These are phyloP conservation scores for Crithidia sp. DNA, from an alignment of 208 protist genomes.

Conservation along the genomic window DNA sequence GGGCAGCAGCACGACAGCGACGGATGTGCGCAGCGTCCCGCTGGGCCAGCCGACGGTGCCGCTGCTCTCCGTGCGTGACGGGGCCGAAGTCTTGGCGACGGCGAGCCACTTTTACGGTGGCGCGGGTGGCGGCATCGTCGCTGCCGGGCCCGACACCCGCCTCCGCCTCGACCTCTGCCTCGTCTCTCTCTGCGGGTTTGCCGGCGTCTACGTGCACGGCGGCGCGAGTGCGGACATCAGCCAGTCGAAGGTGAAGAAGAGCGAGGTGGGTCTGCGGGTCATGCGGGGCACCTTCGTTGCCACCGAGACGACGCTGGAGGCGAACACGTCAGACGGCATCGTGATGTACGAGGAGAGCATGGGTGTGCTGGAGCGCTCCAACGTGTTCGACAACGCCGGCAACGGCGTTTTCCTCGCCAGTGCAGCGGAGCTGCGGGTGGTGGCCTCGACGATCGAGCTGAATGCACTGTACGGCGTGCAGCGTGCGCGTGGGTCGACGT, in stretches of 20 bases:
- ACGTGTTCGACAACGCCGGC: constrained; percentile 58
- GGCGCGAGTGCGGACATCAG: constrained; percentile 35
- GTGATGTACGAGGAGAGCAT: constrained; percentile 50
- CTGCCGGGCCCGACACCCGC: constrained; percentile 30
- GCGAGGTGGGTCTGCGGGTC: constrained; percentile 54
- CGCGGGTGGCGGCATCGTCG: constrained; percentile 51
- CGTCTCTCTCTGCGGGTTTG: constrained; percentile 57
- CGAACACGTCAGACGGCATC: constrained; percentile 53
- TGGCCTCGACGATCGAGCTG: constrained; percentile 60
- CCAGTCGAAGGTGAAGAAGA: constrained; percentile 54
- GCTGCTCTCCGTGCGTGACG: constrained; percentile 44
- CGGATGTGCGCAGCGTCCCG: neutral
- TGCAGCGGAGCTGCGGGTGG: constrained; percentile 38
- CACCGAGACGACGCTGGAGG: constrained; percentile 55
- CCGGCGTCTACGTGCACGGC: constrained; percentile 52
- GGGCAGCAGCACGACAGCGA: neutral
- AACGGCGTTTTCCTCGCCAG: constrained; percentile 57
- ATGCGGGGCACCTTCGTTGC: constrained; percentile 24
- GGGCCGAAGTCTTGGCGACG: constrained; percentile 42
- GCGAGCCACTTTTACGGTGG: constrained; percentile 75
- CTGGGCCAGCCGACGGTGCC: constrained; percentile 25
- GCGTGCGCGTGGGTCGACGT: constrained; percentile 43
- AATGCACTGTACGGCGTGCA: constrained; percentile 77
- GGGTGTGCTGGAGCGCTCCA: constrained; percentile 42
- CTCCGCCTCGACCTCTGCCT: constrained; percentile 54